phyloP scores from a whole-genome alignment of 2,329 filamentous ascomycete species.

The Pestalotiopsis sp. region DNA sequence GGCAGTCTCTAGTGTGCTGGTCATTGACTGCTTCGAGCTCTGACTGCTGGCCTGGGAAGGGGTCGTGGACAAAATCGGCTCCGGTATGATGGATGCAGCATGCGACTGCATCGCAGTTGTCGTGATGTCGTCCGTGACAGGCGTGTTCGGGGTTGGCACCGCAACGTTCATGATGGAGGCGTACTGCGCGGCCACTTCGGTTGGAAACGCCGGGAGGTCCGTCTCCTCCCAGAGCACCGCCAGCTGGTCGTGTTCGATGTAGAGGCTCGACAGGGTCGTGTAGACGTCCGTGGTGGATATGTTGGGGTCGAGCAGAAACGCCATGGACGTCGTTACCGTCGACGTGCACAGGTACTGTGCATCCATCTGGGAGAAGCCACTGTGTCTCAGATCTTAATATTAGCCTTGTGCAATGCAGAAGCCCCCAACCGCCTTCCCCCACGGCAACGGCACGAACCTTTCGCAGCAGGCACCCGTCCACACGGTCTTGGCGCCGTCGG shows the following conservation, averaged over 20 bases:
- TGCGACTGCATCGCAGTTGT: background rate
- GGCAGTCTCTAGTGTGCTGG: background rate
- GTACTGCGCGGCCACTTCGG: constrained; percentile 24
- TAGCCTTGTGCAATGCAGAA: background rate
- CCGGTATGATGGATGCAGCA: background rate
- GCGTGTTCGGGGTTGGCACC: background rate
- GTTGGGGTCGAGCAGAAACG: constrained; percentile 30
- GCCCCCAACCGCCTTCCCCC: background rate
- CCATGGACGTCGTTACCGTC: constrained; percentile 27
- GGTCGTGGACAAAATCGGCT: background rate
- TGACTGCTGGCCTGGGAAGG: background rate
- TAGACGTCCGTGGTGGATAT: constrained; percentile 32
- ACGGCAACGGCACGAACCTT: constrained; percentile 20
- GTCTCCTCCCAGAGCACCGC: constrained; percentile 29
- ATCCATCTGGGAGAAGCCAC: constrained; percentile 27
- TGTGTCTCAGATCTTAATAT: constrained; percentile 12
- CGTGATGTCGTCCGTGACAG: background rate
- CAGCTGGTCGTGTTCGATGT: constrained; percentile 31
- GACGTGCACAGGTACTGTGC: constrained; percentile 28
- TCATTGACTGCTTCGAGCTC: background rate
- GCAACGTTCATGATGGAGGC: constrained; percentile 27
- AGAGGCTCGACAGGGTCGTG: constrained; percentile 27
- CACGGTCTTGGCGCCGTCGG: constrained; percentile 18
- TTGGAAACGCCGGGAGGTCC: constrained; percentile 26
- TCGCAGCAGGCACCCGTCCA: constrained; percentile 33